Evolutionary conservation across 2,329 filamentous ascomycete species (phyloP).

Genomic region (Harringtonia lauricola): DNA sequence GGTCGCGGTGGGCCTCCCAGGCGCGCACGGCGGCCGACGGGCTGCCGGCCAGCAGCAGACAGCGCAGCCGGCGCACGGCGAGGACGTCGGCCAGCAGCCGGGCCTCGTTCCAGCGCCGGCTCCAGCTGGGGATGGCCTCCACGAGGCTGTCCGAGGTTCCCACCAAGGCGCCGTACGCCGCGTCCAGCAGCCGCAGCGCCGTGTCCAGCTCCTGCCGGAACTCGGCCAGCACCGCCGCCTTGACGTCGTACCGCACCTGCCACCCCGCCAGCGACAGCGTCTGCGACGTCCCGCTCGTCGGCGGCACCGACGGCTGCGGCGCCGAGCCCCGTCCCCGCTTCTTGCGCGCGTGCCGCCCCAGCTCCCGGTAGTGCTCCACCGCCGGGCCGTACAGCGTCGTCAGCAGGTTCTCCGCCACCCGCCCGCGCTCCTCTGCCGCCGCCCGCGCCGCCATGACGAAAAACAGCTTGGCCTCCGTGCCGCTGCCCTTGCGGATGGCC

Average conservation of each 20-base stretch:
- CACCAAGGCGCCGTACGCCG: conserved; percentile 75
- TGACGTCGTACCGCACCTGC: conserved; percentile 93
- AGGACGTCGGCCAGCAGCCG: conserved; percentile 75
- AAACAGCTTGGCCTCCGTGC: conserved; percentile 71
- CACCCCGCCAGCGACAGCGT: conserved; percentile 77
- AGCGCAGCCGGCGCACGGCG: conserved; percentile 70
- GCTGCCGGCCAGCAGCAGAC: conserved; percentile 71
- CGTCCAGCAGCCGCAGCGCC: conserved; percentile 75
- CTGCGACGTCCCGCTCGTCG: conserved; percentile 74
- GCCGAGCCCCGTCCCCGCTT: conserved; percentile 73
- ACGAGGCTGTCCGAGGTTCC: conserved; percentile 72
- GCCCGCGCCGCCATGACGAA: conserved; percentile 73
- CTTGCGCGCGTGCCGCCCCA: conserved; percentile 83
- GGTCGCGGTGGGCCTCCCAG: conserved; percentile 68
- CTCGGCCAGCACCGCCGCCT: conserved; percentile 80
- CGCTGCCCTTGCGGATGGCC: conserved; percentile 67
- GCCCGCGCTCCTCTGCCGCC: conserved; percentile 58
- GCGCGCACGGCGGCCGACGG: conserved; percentile 68
- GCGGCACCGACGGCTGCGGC: conserved; percentile 72
- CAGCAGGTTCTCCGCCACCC: conserved; percentile 64
- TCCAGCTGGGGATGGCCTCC: conserved; percentile 87
- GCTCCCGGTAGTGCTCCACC: conserved; percentile 84
- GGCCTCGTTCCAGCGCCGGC: conserved; percentile 83
- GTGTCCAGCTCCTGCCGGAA: conserved; percentile 89
- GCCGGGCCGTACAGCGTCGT: conserved; percentile 61